Conservation (phyloP, 108 stramenopile species). For the Schizochytrium sp. region DNA sequence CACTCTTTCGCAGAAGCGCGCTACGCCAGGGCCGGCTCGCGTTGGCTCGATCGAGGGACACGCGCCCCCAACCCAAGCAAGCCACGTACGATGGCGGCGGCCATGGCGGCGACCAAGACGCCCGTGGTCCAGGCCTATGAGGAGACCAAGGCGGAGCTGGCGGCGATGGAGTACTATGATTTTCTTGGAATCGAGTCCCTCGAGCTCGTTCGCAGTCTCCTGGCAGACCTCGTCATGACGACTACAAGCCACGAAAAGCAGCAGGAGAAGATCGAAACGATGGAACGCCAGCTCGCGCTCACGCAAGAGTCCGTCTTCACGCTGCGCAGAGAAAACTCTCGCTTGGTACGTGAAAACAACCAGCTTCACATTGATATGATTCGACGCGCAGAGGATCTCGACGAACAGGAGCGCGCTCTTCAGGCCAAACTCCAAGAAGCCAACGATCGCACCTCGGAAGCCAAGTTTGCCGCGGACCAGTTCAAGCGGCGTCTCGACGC, state of each 20-base stretch:
- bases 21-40: too few species aligned
- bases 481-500: neutral
- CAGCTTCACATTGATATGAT: slow-evolving; percentile 41
- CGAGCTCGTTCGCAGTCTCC: slow-evolving; percentile 38
- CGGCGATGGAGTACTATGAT: slow-evolving; percentile 18
- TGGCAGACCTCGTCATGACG: slow-evolving; percentile 43
- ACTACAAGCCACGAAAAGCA: slow-evolving; percentile 48
- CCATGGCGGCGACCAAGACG: neutral
- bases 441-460: neutral
- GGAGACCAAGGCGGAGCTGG: slow-evolving; percentile 13
- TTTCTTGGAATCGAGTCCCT: slow-evolving; percentile 3
- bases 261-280: slow-evolving; percentile 31
- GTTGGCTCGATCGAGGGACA: too few species aligned
- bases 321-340: slow-evolving; percentile 47
- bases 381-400: neutral
- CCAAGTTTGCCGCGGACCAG: neutral
- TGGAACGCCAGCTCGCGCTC: slow-evolving; percentile 36
- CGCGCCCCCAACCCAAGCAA: too few species aligned
- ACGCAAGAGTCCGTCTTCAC: slow-evolving; percentile 42
- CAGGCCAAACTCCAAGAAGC: neutral
- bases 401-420: neutral
- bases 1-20: too few species aligned
- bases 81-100: neutral
- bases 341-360: slow-evolving; percentile 46
- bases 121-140: neutral